Percentiles rank a stretch among this genome's conserved stretches.
phyloP scores from a whole-genome alignment of 805 yeast genomes.

The Yamadazyma ubonensis region DNA sequence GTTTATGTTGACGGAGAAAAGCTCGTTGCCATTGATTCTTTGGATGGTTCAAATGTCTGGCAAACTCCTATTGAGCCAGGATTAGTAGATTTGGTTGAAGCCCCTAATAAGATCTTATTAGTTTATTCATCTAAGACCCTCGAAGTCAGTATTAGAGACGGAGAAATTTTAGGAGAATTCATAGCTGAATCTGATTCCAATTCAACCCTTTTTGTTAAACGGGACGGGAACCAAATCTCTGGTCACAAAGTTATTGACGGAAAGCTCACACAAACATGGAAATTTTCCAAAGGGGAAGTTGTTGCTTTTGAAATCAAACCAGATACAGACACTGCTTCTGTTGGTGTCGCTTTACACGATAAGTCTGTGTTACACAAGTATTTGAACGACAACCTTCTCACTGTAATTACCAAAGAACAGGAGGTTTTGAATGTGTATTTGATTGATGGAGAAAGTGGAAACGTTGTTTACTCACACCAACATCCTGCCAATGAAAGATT shows the following conservation, averaged over 20 bases:
- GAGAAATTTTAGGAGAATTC: conserved; percentile 11
- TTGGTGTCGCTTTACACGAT: conserved; percentile 69
- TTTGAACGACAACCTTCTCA: conserved; percentile 65
- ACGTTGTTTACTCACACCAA: conserved; percentile 47
- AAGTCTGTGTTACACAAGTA: conserved; percentile 81
- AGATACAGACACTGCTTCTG: conserved; percentile 38
- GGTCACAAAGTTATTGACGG: conserved; percentile 22
- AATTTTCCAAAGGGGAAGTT: conserved; percentile 20
- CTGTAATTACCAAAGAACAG: conserved; percentile 41
- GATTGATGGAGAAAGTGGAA: conserved; percentile 71
- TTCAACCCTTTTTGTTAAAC: background rate
- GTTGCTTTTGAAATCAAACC: conserved; percentile 22
- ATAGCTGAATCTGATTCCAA: background rate
- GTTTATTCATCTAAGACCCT: background rate
- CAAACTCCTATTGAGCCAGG: conserved; percentile 14
- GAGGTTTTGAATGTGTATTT: conserved; percentile 47
- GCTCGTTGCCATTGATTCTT: conserved; percentile 44
- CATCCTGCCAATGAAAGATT: conserved; percentile 39
- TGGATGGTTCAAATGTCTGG: conserved; percentile 45
- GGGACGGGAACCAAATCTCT: conserved; percentile 14
- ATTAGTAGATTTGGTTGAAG: conserved; percentile 15
- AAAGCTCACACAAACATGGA: conserved; percentile 29
- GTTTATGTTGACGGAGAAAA: conserved; percentile 23
- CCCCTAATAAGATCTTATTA: background rate
- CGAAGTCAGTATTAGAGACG: conserved; percentile 17